Percentiles rank a stretch among this genome's conserved stretches.
These are phyloP conservation scores for Fusarium verrucosum DNA, from an alignment of 2,329 filamentous ascomycete genomes.

Conservation along the genomic window DNA sequence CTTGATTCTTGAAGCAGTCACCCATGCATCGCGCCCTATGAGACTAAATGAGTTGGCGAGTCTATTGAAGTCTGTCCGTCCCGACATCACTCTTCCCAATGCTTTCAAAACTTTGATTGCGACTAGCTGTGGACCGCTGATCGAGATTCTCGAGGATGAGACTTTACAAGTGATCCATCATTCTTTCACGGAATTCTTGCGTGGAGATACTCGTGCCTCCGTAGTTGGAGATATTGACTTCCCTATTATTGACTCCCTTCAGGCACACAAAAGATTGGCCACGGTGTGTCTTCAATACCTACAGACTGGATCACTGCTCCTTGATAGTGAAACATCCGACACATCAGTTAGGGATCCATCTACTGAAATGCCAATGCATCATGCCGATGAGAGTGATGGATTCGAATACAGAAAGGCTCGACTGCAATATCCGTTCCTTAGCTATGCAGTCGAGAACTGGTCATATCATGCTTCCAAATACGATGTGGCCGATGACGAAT, in stretches of 20 bases:
- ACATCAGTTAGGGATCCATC: neutral
- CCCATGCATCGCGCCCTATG: conserved; percentile 52
- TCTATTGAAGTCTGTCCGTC: conserved; percentile 39
- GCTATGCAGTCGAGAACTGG: conserved; percentile 38
- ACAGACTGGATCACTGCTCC: conserved; percentile 25
- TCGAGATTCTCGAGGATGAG: conserved; percentile 57
- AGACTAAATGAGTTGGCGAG: conserved; percentile 51
- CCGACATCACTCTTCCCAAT: conserved; percentile 13
- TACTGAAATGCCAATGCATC: too few relatives aligned
- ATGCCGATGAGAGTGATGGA: neutral
- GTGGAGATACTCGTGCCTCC: conserved; percentile 32
- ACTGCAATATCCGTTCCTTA: conserved; percentile 30
- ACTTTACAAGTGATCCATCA: conserved; percentile 58
- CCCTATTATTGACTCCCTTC: conserved; percentile 23
- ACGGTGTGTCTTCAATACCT: conserved; percentile 32
- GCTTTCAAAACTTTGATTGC: conserved; percentile 49
- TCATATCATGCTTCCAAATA: conserved; percentile 35
- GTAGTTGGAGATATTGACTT: neutral
- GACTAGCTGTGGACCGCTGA: conserved; percentile 51
- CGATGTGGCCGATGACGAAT: conserved; percentile 23
- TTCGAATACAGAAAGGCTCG: conserved; percentile 32
- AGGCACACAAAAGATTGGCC: conserved; percentile 36
- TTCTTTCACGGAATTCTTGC: conserved; percentile 58
- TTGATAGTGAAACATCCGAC: conserved; percentile 1
- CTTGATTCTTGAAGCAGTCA: conserved; percentile 51